Conservation (phyloP, 345 rosid genomes). For the Viola odorata region DNA sequence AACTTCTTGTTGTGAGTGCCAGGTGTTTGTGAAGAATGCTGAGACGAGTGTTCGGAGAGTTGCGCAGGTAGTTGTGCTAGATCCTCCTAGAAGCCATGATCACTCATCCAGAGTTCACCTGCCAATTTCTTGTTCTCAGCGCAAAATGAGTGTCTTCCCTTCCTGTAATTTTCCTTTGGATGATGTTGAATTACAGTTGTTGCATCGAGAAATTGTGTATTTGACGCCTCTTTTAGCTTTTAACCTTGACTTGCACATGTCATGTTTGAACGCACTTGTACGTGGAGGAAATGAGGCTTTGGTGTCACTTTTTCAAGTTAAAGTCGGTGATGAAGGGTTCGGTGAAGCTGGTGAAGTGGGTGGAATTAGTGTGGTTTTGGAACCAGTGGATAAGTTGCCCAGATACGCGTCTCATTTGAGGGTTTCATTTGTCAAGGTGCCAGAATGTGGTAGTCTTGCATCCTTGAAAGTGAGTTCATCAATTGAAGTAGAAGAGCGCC, state of each 20-base stretch:
- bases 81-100: constrained; percentile 51
- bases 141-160: constrained; percentile 57
- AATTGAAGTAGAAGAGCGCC: constrained; percentile 77
- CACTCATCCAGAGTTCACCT: constrained; percentile 11
- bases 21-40: constrained; percentile 59
- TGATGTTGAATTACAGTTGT: constrained; percentile 10
- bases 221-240: constrained; percentile 80
- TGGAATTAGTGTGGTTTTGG: constrained; percentile 44
- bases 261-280: constrained; percentile 64
- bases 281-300: constrained; percentile 51
- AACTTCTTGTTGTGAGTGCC: background rate
- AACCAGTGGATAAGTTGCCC: constrained; percentile 45
- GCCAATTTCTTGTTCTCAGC: constrained; percentile 21
- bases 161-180: constrained; percentile 33
- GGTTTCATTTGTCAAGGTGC: constrained; percentile 81
- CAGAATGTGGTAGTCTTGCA: constrained; percentile 78
- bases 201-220: constrained; percentile 56
- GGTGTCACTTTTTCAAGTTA: constrained; percentile 49
- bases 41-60: constrained; percentile 46
- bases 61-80: constrained; percentile 69
- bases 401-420: constrained; percentile 84
- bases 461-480: constrained; percentile 53
- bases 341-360: constrained; percentile 26
- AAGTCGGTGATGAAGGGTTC: constrained; percentile 31
- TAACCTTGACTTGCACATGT: constrained; percentile 69